Evolutionary conservation across 2,329 filamentous ascomycete genomes (phyloP).

Genomic region (Neoascochyta sp.): DNA sequence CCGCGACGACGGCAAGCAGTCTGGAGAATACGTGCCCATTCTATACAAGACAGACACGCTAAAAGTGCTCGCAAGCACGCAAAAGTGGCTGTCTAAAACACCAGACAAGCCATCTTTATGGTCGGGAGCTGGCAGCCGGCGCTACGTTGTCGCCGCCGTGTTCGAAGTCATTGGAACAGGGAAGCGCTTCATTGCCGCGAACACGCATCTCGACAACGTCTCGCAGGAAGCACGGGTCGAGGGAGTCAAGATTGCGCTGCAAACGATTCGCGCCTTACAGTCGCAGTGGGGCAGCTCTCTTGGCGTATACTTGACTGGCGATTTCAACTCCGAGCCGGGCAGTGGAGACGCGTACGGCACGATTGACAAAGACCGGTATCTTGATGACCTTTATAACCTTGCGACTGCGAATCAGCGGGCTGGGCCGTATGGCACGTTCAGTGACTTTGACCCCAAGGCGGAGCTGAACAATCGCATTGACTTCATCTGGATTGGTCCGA

Average conservation of each 20-base stretch:
- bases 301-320: conserved; percentile 59
- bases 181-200: conserved; percentile 55
- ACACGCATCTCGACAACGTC: conserved; percentile 65
- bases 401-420: conserved; percentile 49
- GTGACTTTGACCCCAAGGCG: conserved; percentile 53
- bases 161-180: conserved; percentile 53
- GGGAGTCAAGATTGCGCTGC: conserved; percentile 56
- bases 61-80: conserved; percentile 56
- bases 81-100: conserved; percentile 72
- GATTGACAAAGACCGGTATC: conserved; percentile 44
- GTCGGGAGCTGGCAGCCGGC: conserved; percentile 60
- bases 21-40: conserved; percentile 75
- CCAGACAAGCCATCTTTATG: conserved; percentile 65
- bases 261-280: conserved; percentile 39
- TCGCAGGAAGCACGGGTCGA: conserved; percentile 54
- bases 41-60: conserved; percentile 64
- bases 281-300: conserved; percentile 10
- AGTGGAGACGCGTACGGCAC: conserved; percentile 56
- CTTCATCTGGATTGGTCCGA: conserved; percentile 48
- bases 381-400: conserved; percentile 33
- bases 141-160: conserved; percentile 59
- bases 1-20: conserved; percentile 58
- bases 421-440: conserved; percentile 61
- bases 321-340: conserved; percentile 62
- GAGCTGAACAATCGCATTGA: conserved; percentile 60